Evolutionary conservation across 2,329 filamentous ascomycete species (phyloP).

Genomic region (Aschersonia sp.): DNA sequence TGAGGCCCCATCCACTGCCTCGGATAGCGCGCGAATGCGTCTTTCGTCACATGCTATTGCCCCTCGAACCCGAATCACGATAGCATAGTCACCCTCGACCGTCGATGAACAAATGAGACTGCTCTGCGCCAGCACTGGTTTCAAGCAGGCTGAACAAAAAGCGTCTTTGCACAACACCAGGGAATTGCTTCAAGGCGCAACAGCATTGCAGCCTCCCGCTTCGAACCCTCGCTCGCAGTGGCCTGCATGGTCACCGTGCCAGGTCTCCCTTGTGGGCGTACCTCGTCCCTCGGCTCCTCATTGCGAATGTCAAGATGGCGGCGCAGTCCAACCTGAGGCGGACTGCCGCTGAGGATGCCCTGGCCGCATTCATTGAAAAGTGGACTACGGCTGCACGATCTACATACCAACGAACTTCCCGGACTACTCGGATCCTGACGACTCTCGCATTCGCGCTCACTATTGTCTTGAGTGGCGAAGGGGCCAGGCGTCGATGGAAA

Average conservation of each 20-base stretch:
- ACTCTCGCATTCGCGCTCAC: constrained; percentile 63
- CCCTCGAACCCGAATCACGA: too few species aligned
- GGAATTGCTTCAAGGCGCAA: too few species aligned
- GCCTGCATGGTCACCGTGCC: neutral
- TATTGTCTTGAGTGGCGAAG: constrained; percentile 67
- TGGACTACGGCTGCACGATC: constrained; percentile 38
- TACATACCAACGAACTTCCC: constrained; percentile 50
- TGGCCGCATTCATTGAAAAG: constrained; percentile 48
- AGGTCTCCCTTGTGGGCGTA: neutral
- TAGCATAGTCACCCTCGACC: too few species aligned
- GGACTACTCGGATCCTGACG: constrained; percentile 57
- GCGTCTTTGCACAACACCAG: too few species aligned
- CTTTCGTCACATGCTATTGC: constrained; percentile 3
- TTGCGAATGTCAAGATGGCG: constrained; percentile 44
- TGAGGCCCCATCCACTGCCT: neutral
- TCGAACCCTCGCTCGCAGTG: neutral
- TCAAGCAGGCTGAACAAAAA: too few species aligned
- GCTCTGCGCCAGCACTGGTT: too few species aligned
- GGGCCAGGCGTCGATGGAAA: constrained; percentile 65
- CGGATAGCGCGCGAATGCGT: neutral
- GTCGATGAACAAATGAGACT: too few species aligned
- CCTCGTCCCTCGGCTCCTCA: neutral
- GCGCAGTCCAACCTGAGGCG: constrained; percentile 71
- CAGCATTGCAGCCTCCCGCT: too few species aligned
- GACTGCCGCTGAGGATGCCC: constrained; percentile 49